phyloP scores from a whole-genome alignment of 1,139 yeast species.

The Petasospora rhodanensis region DNA sequence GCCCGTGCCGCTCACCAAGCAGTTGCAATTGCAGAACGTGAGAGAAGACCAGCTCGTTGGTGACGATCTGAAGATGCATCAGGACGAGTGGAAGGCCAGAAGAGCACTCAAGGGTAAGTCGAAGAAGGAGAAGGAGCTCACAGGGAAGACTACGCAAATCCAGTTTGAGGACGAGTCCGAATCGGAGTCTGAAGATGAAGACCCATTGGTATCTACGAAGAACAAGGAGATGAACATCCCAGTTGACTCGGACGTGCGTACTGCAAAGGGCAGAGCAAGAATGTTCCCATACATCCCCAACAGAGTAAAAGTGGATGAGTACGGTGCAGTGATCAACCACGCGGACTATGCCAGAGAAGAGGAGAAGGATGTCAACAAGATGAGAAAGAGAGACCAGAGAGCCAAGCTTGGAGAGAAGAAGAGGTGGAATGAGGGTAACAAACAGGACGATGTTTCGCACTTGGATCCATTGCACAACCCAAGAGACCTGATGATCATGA shows the following conservation, averaged over 20 bases:
- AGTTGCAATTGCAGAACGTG: conserved; percentile 33
- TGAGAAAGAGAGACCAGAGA: conserved; percentile 20
- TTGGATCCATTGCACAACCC: conserved; percentile 63
- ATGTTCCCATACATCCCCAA: conserved; percentile 72
- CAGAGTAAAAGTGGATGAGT: conserved; percentile 70
- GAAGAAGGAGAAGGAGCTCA: conserved; percentile 24
- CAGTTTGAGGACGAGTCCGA: conserved; percentile 34
- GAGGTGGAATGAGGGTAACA: conserved; percentile 28
- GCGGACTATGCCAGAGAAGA: conserved; percentile 65
- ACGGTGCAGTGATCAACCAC: conserved; percentile 67
- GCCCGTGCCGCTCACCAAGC: conserved; percentile 48
- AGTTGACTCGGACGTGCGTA: conserved; percentile 62
- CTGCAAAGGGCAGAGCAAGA: conserved; percentile 57
- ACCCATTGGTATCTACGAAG: conserved; percentile 17
- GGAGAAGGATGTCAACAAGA: conserved; percentile 31
- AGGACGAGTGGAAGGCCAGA: conserved; percentile 39
- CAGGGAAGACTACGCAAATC: conserved; percentile 26
- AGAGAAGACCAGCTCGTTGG: conserved; percentile 49
- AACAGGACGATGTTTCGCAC: conserved; percentile 39
- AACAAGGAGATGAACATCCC: conserved; percentile 28
- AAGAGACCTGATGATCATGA: conserved; percentile 36
- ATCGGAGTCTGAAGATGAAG: conserved; percentile 25
- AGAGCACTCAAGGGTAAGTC: conserved; percentile 28
- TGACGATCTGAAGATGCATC: conserved; percentile 45
- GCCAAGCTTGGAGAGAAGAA: conserved; percentile 26